Evolutionary conservation across 768 basidiomycete species (phyloP).

Genomic region (Calocera viscosa): DNA sequence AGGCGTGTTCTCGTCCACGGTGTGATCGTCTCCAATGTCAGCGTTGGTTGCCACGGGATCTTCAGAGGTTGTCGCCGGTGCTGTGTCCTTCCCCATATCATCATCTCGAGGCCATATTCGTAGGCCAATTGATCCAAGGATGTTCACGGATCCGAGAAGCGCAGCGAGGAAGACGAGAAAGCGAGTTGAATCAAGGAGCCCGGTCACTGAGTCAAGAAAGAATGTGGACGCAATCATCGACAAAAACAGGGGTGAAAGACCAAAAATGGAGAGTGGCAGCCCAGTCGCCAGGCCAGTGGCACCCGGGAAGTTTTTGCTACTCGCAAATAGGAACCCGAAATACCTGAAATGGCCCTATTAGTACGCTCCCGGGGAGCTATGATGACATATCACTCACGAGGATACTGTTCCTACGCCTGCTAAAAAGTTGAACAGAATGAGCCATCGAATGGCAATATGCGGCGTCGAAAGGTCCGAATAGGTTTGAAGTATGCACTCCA

Average conservation of each 20-base stretch:
- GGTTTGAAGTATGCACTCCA: conserved; percentile 44
- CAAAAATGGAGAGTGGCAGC: conserved; percentile 55
- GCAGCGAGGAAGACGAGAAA: conserved; percentile 50
- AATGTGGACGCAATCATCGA: conserved; percentile 49
- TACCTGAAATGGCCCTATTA: conserved; percentile 34
- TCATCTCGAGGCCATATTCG: conserved; percentile 28
- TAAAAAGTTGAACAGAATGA: conserved; percentile 28
- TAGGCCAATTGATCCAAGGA: conserved; percentile 37
- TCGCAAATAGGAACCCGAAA: conserved; percentile 64
- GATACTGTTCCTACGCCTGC: conserved; percentile 57
- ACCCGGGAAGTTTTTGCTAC: conserved; percentile 46
- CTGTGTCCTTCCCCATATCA: conserved; percentile 13
- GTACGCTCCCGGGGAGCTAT: not conserved
- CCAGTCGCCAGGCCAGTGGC: conserved; percentile 17
- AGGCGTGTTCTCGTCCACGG: conserved; percentile 15
- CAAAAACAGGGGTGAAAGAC: conserved; percentile 67
- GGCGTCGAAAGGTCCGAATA: conserved; percentile 28
- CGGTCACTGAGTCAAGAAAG: conserved; percentile 39
- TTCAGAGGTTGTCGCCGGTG: conserved; percentile 11
- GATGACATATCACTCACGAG: conserved; percentile 41
- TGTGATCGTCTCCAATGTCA: conserved; percentile 1
- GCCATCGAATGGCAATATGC: not conserved
- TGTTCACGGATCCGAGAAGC: conserved; percentile 40
- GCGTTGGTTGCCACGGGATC: not conserved
- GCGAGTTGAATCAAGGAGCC: conserved; percentile 34